phyloP scores from a whole-genome alignment of 495 filamentous ascomycete species.

The Saxophila tyrrhenica region DNA sequence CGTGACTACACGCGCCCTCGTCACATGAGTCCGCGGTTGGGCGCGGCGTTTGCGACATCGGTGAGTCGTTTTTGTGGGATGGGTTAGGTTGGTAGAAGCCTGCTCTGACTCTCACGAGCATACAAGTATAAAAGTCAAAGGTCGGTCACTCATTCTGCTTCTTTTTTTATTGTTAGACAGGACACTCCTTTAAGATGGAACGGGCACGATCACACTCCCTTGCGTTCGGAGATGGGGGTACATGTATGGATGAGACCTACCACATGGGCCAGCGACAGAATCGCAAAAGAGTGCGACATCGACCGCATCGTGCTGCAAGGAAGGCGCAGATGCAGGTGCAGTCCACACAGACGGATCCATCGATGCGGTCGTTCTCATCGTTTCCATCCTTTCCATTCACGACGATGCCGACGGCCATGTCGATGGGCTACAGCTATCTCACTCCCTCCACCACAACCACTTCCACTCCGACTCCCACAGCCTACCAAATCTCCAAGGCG shows the following conservation, averaged over 20 bases:
- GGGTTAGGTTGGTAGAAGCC: too few species aligned
- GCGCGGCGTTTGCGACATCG: not conserved
- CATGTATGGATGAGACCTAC: too few species aligned
- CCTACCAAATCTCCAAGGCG: too few species aligned
- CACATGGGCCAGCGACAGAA: constrained; percentile 28
- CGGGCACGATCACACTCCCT: not conserved
- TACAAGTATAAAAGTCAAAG: too few species aligned
- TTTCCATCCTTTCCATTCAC: constrained; percentile 11
- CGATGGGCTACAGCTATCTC: constrained; percentile 15
- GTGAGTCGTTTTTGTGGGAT: not conserved
- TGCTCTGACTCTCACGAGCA: too few species aligned
- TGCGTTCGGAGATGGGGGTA: too few species aligned
- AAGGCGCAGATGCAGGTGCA: too few species aligned
- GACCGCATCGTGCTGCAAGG: constrained; percentile 22
- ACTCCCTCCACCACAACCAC: too few species aligned
- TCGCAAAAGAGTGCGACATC: constrained; percentile 26
- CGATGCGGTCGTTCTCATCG: constrained; percentile 16
- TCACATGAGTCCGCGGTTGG: not conserved
- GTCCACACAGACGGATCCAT: constrained; percentile 7
- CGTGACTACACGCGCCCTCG: not conserved
- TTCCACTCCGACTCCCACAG: too few species aligned
- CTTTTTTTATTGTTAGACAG: not conserved
- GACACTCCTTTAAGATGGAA: not conserved
- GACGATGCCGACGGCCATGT: not conserved
- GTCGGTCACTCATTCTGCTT: not conserved